These are phyloP conservation scores for Dendrocalamus latiflorus DNA, from an alignment of 202 grass and related monocot genomes.

Conservation along the genomic window DNA sequence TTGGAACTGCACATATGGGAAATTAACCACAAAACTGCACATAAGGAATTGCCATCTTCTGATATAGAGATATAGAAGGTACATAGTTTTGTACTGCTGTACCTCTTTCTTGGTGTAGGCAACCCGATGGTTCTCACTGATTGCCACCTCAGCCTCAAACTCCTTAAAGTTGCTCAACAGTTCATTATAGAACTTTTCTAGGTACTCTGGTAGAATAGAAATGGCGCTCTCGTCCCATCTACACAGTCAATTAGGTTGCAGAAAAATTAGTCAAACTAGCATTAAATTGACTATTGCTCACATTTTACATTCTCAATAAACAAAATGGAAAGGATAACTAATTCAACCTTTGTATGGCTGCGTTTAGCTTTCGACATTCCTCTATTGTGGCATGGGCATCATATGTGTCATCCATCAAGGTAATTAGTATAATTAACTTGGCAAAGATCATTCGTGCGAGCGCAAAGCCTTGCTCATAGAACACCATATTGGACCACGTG, in stretches of 20 bases:
- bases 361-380: not conserved
- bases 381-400: conserved; percentile 8
- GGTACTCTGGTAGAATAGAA: not conserved
- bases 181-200: not conserved
- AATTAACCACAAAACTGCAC: not conserved
- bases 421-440: not conserved
- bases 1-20: too few species aligned
- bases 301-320: too few species aligned
- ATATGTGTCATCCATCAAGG: conserved; percentile 16
- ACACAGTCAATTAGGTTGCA: not conserved
- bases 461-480: not conserved
- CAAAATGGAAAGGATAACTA: not conserved
- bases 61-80: too few species aligned
- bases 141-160: not conserved
- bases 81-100: not conserved
- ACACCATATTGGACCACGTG: too few species aligned
- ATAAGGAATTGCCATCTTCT: too few species aligned
- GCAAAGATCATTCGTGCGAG: not conserved
- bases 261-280: not conserved
- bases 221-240: conserved; percentile 11
- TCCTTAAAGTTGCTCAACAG: not conserved
- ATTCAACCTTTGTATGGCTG: conserved; percentile 18
- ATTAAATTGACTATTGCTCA: not conserved
- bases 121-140: not conserved
- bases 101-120: not conserved